Evolutionary conservation across 225 moss, liverwort and hornwort genomes (phyloP).

Genomic region (Sphagnum tenellum): DNA sequence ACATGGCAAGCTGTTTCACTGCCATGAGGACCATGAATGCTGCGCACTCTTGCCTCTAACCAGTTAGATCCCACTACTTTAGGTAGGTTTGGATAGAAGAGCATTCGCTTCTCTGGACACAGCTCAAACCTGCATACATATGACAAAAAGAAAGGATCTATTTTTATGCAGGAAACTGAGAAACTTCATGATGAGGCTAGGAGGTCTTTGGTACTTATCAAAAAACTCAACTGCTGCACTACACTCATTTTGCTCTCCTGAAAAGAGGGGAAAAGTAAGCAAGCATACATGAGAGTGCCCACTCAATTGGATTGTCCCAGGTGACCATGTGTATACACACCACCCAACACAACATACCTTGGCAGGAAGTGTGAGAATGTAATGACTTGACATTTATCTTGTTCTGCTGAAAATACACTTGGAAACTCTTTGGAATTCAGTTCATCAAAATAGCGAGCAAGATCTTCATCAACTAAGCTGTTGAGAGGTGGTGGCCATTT

Average conservation of each 20-base stretch:
- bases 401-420: conserved; percentile 29
- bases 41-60: conserved; percentile 65
- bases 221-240: too few species aligned
- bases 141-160: too few species aligned
- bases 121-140: conserved; percentile 54
- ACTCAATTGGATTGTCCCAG: neutral
- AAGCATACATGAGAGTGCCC: too few species aligned
- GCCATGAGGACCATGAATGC: conserved; percentile 61
- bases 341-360: conserved; percentile 25
- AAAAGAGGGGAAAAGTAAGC: too few species aligned
- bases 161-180: too few species aligned
- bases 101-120: conserved; percentile 91
- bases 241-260: too few species aligned
- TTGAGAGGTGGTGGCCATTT: conserved; percentile 82
- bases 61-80: conserved; percentile 84
- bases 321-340: neutral
- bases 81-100: conserved; percentile 84
- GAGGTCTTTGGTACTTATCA: too few species aligned
- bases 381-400: conserved; percentile 51
- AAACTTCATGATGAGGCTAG: too few species aligned
- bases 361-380: conserved; percentile 92
- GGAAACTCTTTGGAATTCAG: conserved; percentile 52
- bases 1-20: conserved; percentile 68
- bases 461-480: conserved; percentile 43
- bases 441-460: conserved; percentile 70